These are phyloP conservation scores for Dactylorhiza incarnata DNA, from an alignment of 106 monocot species.

Conservation along the genomic window DNA sequence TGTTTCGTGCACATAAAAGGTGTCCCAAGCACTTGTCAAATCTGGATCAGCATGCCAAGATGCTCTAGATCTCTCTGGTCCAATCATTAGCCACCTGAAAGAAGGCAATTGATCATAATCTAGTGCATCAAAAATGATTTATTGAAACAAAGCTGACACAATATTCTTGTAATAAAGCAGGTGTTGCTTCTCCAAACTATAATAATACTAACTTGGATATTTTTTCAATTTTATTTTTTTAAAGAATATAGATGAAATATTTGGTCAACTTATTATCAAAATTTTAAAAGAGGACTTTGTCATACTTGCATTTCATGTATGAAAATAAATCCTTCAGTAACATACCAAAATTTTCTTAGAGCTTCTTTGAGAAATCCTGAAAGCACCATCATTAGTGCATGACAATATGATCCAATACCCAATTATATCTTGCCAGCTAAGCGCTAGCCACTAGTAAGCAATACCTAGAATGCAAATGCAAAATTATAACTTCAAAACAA, in stretches of 20 bases:
- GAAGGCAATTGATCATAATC: conserved; percentile 73
- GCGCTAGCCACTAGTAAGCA: conserved; percentile 65
- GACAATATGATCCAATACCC: conserved; percentile 62
- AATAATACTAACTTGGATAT: conserved; percentile 9
- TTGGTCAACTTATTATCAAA: conserved; percentile 83
- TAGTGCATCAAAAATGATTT: conserved; percentile 88
- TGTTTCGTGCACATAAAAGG: conserved; percentile 79
- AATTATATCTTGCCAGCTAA: conserved; percentile 79
- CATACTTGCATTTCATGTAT: conserved; percentile 88
- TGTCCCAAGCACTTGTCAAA: conserved; percentile 96
- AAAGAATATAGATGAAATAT: background rate
- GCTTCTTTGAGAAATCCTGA: conserved; percentile 89
- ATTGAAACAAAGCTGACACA: conserved; percentile 73
- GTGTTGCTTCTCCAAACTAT: conserved; percentile 95
- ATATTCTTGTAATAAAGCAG: conserved; percentile 74
- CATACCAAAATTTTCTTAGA: conserved; percentile 75
- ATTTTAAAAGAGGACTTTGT: conserved; percentile 94
- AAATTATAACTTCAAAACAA: background rate
- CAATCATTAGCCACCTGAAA: conserved; percentile 96
- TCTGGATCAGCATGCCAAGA: conserved; percentile 99
- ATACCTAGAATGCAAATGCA: conserved; percentile 36
- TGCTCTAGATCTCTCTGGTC: conserved; percentile 93
- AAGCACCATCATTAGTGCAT: conserved; percentile 56
- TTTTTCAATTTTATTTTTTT: conserved; percentile 6
- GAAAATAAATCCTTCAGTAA: conserved; percentile 79